Conservation (phyloP, 305 asterid genomes). For the Striga hermonthica region DNA sequence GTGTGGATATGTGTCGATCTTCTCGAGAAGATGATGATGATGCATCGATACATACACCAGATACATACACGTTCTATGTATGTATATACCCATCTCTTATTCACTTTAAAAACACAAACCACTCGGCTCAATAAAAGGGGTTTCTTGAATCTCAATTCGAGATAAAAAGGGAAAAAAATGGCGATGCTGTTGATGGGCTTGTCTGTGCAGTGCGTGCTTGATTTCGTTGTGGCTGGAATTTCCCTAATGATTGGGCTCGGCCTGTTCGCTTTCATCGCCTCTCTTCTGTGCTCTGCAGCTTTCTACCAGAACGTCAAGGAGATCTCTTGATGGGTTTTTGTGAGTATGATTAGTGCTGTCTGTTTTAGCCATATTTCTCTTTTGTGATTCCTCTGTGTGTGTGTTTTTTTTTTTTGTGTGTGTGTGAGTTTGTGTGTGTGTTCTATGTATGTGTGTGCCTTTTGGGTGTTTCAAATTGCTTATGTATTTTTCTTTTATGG, state of each 20-base stretch:
- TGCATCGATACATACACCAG: not conserved
- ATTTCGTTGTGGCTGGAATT: conserved; percentile 74
- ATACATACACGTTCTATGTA: not conserved
- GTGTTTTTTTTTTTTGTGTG: not conserved
- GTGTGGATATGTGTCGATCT: conserved; percentile 32
- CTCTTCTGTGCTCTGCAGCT: conserved; percentile 81
- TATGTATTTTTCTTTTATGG: no score
- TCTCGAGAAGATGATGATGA: conserved; percentile 39
- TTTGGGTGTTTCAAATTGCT: no score
- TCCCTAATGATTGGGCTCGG: conserved; percentile 82
- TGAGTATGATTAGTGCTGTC: conserved; percentile 5
- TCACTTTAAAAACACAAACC: not conserved
- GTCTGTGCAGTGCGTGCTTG: conserved; percentile 66
- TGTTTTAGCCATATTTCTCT: not conserved
- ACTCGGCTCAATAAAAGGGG: not conserved
- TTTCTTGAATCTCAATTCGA: not conserved
- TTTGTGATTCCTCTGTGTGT: not conserved
- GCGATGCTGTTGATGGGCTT: conserved; percentile 52
- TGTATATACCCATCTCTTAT: not conserved
- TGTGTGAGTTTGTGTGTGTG: no score
- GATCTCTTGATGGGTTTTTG: conserved; percentile 45
- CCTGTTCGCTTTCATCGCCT: conserved; percentile 69
- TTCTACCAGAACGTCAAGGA: conserved; percentile 79
- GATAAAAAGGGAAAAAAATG: conserved; percentile 11
- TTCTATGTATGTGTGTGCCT: no score